These are phyloP conservation scores for Zasmidium angulare DNA, from an alignment of 2,329 filamentous ascomycete genomes.

Conservation along the genomic window DNA sequence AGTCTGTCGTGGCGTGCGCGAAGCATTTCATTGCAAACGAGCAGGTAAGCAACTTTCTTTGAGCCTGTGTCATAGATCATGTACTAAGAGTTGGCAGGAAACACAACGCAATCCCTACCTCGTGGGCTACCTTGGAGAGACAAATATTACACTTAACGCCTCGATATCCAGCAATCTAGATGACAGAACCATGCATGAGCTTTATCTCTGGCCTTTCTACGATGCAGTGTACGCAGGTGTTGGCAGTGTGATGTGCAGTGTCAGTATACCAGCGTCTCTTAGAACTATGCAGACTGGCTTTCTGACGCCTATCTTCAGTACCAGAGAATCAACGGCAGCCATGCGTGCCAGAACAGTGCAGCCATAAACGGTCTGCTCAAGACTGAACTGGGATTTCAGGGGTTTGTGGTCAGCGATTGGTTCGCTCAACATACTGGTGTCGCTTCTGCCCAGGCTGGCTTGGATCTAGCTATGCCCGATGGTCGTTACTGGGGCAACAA, in stretches of 20 bases:
- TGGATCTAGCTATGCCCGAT: slow-evolving; percentile 32
- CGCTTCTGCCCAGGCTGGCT: slow-evolving; percentile 21
- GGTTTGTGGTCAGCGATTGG: slow-evolving; percentile 50
- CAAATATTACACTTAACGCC: slow-evolving; percentile 52
- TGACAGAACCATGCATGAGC: slow-evolving; percentile 68
- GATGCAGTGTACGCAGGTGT: slow-evolving; percentile 52
- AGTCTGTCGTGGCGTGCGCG: slow-evolving; percentile 39
- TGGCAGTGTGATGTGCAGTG: slow-evolving; percentile 53
- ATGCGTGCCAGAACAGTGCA: slow-evolving; percentile 64
- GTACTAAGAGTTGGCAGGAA: no score
- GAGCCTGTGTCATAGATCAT: no score
- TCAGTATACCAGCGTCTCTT: no score
- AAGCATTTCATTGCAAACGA: slow-evolving; percentile 58
- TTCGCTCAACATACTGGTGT: slow-evolving; percentile 27
- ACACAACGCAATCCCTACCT: slow-evolving; percentile 61
- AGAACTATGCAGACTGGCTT: no score
- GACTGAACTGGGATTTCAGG: slow-evolving; percentile 49
- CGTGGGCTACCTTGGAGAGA: slow-evolving; percentile 46
- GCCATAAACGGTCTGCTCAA: slow-evolving; percentile 64
- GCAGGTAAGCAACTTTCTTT: slow-evolving; percentile 40
- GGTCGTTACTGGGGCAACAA: slow-evolving; percentile 16
- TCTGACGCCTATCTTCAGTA: no score
- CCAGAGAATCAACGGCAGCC: slow-evolving; percentile 70
- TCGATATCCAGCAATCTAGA: slow-evolving; percentile 64
- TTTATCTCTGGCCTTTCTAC: slow-evolving; percentile 53